Evolutionary conservation across 345 rosid genomes (phyloP).

Genomic region (Boechera retrofracta): DNA sequence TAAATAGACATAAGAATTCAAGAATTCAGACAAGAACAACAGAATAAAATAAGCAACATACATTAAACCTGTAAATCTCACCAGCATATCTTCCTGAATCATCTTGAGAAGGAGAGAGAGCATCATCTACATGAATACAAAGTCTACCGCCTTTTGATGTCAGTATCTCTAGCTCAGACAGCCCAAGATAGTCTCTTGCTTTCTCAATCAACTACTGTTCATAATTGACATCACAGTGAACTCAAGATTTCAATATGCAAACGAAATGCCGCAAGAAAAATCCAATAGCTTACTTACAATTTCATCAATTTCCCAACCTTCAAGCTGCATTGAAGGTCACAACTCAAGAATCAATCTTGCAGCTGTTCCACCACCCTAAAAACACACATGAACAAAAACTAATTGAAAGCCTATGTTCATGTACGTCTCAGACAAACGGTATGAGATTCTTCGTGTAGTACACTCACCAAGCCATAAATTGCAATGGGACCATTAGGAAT

Average conservation of each 20-base stretch:
- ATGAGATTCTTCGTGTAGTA: background rate
- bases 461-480: constrained; percentile 74
- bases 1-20: constrained; percentile 27
- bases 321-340: constrained; percentile 76
- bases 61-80: constrained; percentile 28
- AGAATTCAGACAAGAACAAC: background rate
- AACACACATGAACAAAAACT: constrained; percentile 25
- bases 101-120: constrained; percentile 50
- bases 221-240: constrained; percentile 29
- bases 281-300: constrained; percentile 53
- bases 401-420: no score
- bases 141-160: constrained; percentile 65
- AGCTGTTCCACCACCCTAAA: constrained; percentile 89
- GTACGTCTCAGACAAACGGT: no score
- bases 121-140: constrained; percentile 65
- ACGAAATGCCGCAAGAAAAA: background rate
- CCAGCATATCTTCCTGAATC: constrained; percentile 65
- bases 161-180: constrained; percentile 67
- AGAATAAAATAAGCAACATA: background rate
- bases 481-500: constrained; percentile 78
- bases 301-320: constrained; percentile 82
- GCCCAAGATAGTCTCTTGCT: constrained; percentile 70
- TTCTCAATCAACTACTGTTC: constrained; percentile 65
- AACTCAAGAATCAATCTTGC: constrained; percentile 79
- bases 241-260: background rate